Base-by-base conservation (phyloP, 1,139 yeast genomes). In the Zygosaccharomyces sapae region DNA sequence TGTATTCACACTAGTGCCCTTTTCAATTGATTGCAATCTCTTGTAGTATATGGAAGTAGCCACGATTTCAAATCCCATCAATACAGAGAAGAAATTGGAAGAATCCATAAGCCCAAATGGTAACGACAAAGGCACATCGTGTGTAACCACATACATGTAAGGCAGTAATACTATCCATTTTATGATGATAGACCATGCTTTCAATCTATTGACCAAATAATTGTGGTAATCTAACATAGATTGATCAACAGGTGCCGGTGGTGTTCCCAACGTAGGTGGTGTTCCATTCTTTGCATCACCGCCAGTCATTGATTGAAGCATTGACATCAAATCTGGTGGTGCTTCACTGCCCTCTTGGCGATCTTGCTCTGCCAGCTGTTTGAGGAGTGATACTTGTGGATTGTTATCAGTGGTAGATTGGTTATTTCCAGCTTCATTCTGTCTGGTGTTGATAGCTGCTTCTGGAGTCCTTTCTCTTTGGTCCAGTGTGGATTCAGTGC, bases 81-180 rank as follows among this genome's bases (percentile, higher is more conserved):
- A 63, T 1, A 68, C 55, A 48, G 68, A 63, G 54, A 71, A 70
- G 55, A 72, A 69, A 22, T 61, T 59, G 10, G 67, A 52, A 35
- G 59, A 55, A 31, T 57, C 52, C n/a, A 50, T 22, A 16, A 61
- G 42, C 46, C 44, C 42, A 16, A 40, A 24, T 18, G 52, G 52
- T 22, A 49, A 24, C 16, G 38, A 19, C 8, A 41, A 24, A 5
- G 24, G 39, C 12, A 34, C 27, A 5, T 39, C 29, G n/a, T 40
- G 44, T 10, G 45, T 44, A 8, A 63, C 48, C 18, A 60, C 33
- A 44, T 56, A 63, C 27, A 63, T 38, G 46, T 58, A 62, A 31
- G 68, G 68, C 13, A 56, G 18, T 7, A 66, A 43, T 25, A 56
- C 47, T 7, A 56, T 35, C 70, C 70, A 66, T 45, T 62, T 65